Percentiles rank a stretch among this genome's conserved stretches.
These are phyloP conservation scores for Zelopaecilomyces penicillatus DNA, from an alignment of 2,329 filamentous ascomycete species.

Conservation along the genomic window DNA sequence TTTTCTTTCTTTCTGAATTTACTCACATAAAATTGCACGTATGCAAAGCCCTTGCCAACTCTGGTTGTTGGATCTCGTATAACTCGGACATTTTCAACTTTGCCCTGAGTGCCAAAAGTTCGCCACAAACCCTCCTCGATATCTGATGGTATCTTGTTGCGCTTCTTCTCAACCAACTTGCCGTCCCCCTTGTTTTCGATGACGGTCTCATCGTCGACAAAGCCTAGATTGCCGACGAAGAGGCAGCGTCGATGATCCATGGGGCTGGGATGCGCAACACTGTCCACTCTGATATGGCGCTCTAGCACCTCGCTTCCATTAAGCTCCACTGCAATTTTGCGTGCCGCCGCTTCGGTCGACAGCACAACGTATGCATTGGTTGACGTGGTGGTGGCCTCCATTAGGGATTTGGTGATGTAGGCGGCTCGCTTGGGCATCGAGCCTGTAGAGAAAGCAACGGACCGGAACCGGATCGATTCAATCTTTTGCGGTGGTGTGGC, in stretches of 20 bases:
- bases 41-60: slow-evolving; percentile 94
- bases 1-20: neutral
- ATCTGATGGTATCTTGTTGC: slow-evolving; percentile 68
- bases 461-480: slow-evolving; percentile 89
- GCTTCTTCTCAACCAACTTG: slow-evolving; percentile 62
- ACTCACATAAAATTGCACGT: slow-evolving; percentile 81
- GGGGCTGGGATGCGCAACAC: slow-evolving; percentile 75
- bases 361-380: slow-evolving; percentile 95
- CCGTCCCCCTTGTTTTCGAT: slow-evolving; percentile 57
- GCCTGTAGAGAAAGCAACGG: slow-evolving; percentile 71
- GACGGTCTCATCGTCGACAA: slow-evolving; percentile 83
- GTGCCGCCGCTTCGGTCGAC: slow-evolving; percentile 63
- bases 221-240: slow-evolving; percentile 93
- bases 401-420: slow-evolving; percentile 81
- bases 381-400: slow-evolving; percentile 84
- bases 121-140: slow-evolving; percentile 90
- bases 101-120: slow-evolving; percentile 65
- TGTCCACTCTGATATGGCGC: slow-evolving; percentile 84
- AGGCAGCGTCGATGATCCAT: slow-evolving; percentile 84
- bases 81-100: slow-evolving; percentile 87
- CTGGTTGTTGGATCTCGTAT: slow-evolving; percentile 82
- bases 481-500: slow-evolving; percentile 58
- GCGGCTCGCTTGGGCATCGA: slow-evolving; percentile 88
- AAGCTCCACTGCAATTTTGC: slow-evolving; percentile 64
- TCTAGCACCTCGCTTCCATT: slow-evolving; percentile 81